A percentile compares a stretch with the other conserved stretches of the same genome.
These are phyloP conservation scores for Pythium diclinum DNA, from an alignment of 352 stramenopile genomes.

Conservation along the genomic window DNA sequence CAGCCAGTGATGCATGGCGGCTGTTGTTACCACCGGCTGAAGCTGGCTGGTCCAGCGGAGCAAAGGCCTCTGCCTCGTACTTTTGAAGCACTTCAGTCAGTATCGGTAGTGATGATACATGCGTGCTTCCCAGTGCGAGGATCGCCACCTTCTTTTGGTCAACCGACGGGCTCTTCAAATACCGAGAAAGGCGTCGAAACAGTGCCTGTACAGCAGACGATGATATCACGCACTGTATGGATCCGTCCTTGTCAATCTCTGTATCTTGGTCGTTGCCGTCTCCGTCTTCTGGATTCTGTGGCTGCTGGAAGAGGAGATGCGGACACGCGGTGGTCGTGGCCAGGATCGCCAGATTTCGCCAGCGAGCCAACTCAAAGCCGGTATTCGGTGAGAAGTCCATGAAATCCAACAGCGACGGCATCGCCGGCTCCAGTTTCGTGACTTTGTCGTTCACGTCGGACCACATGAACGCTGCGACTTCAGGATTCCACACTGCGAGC, in stretches of 20 bases:
- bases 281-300: neutral
- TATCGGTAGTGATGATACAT: slow-evolving; percentile 31
- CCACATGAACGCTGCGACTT: slow-evolving; percentile 70
- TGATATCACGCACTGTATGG: slow-evolving; percentile 39
- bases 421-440: slow-evolving; percentile 53
- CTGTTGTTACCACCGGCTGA: slow-evolving; percentile 5
- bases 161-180: slow-evolving; percentile 51
- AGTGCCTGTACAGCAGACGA: slow-evolving; percentile 39
- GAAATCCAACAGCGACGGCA: slow-evolving; percentile 29
- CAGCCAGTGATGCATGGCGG: slow-evolving; percentile 20
- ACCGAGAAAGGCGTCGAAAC: slow-evolving; percentile 49
- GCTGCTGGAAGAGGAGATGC: slow-evolving; percentile 25
- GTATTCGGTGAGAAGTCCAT: neutral
- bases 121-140: slow-evolving; percentile 47
- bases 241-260: slow-evolving; percentile 18
- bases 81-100: slow-evolving; percentile 51
- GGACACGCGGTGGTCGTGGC: slow-evolving; percentile 46
- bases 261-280: slow-evolving; percentile 7
- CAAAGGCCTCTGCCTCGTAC: slow-evolving; percentile 56
- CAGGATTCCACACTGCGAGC: slow-evolving; percentile 38
- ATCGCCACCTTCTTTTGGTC: slow-evolving; percentile 56
- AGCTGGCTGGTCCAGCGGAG: neutral
- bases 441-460: slow-evolving; percentile 58
- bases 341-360: slow-evolving; percentile 64
- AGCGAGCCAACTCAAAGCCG: slow-evolving; percentile 43